phyloP scores from a whole-genome alignment of 495 filamentous ascomycete species.

The Podospora pseudopauciseta region DNA sequence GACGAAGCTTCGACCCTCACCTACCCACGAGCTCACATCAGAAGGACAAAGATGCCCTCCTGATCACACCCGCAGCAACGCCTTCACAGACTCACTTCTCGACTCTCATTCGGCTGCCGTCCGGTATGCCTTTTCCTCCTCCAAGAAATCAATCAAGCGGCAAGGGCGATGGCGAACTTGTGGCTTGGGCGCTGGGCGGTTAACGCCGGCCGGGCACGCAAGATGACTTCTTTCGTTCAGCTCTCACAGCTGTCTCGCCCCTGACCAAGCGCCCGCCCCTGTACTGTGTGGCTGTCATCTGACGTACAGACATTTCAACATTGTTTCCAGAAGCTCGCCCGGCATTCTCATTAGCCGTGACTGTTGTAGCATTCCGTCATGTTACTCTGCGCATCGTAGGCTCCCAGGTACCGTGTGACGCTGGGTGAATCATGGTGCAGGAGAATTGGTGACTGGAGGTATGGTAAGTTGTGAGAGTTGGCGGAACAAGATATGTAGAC shows the following conservation, averaged over 20 bases:
- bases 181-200: slow-evolving; percentile 2
- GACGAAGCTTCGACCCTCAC: not conserved
- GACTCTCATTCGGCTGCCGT: not conserved
- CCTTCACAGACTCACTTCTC: not conserved
- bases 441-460: not conserved
- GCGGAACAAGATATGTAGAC: not conserved
- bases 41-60: not conserved
- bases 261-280: not conserved
- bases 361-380: not conserved
- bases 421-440: not conserved
- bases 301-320: not conserved
- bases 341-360: not conserved
- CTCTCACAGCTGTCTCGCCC: not conserved
- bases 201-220: not conserved
- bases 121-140: not conserved
- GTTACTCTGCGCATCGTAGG: not conserved
- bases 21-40: not conserved
- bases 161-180: not conserved
- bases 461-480: too few species aligned
- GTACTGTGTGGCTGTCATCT: not conserved
- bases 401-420: not conserved
- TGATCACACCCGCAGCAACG: not conserved
- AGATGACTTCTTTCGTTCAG: not conserved
- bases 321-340: not conserved
- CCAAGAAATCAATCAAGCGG: not conserved